Evolutionary conservation across 768 basidiomycete species (phyloP).

Genomic region (Pluteus cervinus): DNA sequence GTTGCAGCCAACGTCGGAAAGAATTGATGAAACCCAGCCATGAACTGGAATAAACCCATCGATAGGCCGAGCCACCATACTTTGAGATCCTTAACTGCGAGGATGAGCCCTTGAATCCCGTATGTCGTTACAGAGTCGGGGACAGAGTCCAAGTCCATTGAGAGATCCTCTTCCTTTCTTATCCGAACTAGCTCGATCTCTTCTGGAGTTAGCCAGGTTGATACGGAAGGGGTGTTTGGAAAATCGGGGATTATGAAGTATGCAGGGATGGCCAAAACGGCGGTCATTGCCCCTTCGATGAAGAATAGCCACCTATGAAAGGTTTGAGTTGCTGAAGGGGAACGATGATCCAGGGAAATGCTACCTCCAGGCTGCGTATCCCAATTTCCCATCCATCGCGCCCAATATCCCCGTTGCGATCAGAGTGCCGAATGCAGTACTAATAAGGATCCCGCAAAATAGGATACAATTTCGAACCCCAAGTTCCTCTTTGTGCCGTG

Average conservation of each 20-base stretch:
- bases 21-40: slow-evolving; percentile 54
- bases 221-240: slow-evolving; percentile 23
- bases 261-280: slow-evolving; percentile 37
- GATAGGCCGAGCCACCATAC: slow-evolving; percentile 60
- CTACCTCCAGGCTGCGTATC: slow-evolving; percentile 48
- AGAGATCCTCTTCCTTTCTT: slow-evolving; percentile 48
- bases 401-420: slow-evolving; percentile 43
- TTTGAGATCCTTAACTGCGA: slow-evolving; percentile 58
- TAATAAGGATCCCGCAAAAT: slow-evolving; percentile 43
- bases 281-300: slow-evolving; percentile 39
- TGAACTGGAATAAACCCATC: slow-evolving; percentile 37
- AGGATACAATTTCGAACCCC: slow-evolving; percentile 41
- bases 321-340: slow-evolving; percentile 19
- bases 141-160: slow-evolving; percentile 12
- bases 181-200: slow-evolving; percentile 12
- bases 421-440: slow-evolving; percentile 48
- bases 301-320: slow-evolving; percentile 52
- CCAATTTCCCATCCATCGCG: slow-evolving; percentile 41
- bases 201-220: slow-evolving; percentile 14
- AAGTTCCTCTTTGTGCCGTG: slow-evolving; percentile 23
- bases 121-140: slow-evolving; percentile 1
- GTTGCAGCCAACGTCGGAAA: slow-evolving; percentile 63
- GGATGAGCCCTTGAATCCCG: slow-evolving; percentile 31
- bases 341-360: background rate
- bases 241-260: slow-evolving; percentile 34